Conservation (phyloP, 163 green algal species). For the Scenedesmus sp. region DNA sequence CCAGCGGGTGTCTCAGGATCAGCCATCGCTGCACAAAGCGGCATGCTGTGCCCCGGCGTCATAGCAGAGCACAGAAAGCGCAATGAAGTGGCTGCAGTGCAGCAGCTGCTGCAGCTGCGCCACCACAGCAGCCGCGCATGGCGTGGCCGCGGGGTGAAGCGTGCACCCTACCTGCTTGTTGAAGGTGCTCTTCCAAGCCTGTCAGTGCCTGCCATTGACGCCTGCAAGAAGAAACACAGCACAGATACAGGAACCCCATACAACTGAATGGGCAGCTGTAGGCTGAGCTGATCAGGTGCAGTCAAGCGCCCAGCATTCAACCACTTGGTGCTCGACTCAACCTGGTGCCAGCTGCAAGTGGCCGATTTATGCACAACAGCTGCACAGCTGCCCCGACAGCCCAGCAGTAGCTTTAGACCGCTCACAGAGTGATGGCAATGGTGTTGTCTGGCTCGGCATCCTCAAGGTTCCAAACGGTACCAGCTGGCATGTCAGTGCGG, state of each 20-base stretch:
- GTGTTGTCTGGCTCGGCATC: slow-evolving; percentile 8
- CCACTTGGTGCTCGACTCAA: background rate
- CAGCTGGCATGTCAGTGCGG: background rate
- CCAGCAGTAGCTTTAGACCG: too few species aligned
- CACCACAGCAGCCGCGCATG: too few species aligned
- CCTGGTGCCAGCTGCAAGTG: background rate
- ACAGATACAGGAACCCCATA: background rate
- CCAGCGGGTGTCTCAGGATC: too few species aligned
- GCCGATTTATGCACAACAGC: too few species aligned
- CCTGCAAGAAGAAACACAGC: background rate
- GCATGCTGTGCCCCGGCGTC: too few species aligned
- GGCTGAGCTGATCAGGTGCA: too few species aligned
- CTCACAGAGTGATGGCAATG: background rate
- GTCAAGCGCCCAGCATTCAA: background rate
- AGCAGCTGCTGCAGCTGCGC: too few species aligned
- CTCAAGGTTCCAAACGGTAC: background rate
- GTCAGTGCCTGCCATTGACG: slow-evolving; percentile 4
- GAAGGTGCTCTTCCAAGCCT: background rate
- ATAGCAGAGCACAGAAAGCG: too few species aligned
- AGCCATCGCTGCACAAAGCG: too few species aligned
- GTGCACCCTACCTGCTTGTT: background rate
- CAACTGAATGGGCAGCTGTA: background rate
- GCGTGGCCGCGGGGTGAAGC: too few species aligned
- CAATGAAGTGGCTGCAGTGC: too few species aligned
- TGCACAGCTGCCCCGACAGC: too few species aligned